Percentiles rank a stretch among this genome's conserved stretches.
phyloP scores from a whole-genome alignment of 1,284 basidiomycete genomes.

The Puccinia coronata region DNA sequence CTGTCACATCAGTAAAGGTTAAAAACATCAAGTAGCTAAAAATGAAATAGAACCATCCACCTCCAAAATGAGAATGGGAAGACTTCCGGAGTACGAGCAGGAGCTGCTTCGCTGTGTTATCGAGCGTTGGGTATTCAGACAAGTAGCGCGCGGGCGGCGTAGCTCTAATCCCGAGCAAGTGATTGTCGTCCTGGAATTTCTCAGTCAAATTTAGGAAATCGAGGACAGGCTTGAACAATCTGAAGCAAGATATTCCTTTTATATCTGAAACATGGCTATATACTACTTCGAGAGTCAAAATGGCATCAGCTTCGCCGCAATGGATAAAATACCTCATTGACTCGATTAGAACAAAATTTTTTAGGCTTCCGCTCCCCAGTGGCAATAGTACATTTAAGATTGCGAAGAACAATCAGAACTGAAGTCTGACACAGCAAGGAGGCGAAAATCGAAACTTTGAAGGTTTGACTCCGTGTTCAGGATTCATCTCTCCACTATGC shows the following conservation, averaged over 20 bases:
- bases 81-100: not conserved
- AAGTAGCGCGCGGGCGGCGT: not conserved
- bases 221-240: conserved; percentile 9
- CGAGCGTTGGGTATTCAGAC: not conserved
- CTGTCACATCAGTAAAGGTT: conserved; percentile 83
- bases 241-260: conserved; percentile 3
- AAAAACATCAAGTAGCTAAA: conserved; percentile 66
- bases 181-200: not conserved
- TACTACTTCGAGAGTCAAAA: conserved; percentile 8
- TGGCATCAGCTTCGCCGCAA: not conserved
- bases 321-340: not conserved
- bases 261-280: conserved; percentile 24
- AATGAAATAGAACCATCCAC: conserved; percentile 56
- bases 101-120: not conserved
- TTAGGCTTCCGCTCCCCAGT: not conserved
- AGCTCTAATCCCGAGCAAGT: not conserved
- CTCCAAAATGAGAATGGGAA: conserved; percentile 26
- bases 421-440: not conserved
- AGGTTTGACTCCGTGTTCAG: not conserved
- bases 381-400: no score
- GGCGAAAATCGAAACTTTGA: not conserved
- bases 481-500: not conserved
- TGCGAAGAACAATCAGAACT: not conserved
- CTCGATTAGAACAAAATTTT: not conserved
- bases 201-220: conserved; percentile 5